Evolutionary conservation across 2,329 filamentous ascomycete species (phyloP).

Genomic region (Pseudogymnoascus sp.): DNA sequence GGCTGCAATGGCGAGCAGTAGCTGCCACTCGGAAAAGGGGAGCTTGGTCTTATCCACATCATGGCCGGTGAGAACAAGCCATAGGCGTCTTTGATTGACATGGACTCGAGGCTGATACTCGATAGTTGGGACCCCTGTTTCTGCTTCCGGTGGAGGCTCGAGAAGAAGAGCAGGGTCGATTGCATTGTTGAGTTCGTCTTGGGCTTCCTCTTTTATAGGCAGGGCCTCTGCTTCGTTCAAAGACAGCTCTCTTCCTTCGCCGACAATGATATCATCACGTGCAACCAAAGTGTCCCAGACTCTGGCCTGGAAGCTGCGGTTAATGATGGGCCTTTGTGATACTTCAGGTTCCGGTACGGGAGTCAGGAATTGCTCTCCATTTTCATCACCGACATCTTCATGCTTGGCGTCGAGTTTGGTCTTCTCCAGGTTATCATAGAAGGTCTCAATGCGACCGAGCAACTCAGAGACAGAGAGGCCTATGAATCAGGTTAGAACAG

Average conservation of each 20-base stretch:
- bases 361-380: neutral
- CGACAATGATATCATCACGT: constrained; percentile 11
- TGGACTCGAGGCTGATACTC: constrained; percentile 34
- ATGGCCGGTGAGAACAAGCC: constrained; percentile 55
- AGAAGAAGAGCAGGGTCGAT: constrained; percentile 1
- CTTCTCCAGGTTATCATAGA: constrained; percentile 2
- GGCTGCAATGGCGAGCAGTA: constrained; percentile 51
- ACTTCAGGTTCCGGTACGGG: neutral
- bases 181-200: neutral
- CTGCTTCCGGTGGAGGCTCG: neutral
- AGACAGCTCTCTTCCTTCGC: neutral
- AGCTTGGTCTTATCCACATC: constrained; percentile 52
- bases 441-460: constrained; percentile 4
- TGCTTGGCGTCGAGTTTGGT: neutral
- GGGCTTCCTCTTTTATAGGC: neutral
- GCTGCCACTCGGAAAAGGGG: constrained; percentile 52
- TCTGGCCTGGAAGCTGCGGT: neutral
- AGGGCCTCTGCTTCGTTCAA: constrained; percentile 4
- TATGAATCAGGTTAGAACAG: constrained; percentile 1
- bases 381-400: neutral
- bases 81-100: constrained; percentile 50
- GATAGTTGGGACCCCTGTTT: neutral
- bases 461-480: constrained; percentile 6
- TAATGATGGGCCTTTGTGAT: neutral
- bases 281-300: constrained; percentile 1